These are phyloP conservation scores for Ustilago hordei DNA, from an alignment of 1,284 basidiomycete genomes.

Conservation along the genomic window DNA sequence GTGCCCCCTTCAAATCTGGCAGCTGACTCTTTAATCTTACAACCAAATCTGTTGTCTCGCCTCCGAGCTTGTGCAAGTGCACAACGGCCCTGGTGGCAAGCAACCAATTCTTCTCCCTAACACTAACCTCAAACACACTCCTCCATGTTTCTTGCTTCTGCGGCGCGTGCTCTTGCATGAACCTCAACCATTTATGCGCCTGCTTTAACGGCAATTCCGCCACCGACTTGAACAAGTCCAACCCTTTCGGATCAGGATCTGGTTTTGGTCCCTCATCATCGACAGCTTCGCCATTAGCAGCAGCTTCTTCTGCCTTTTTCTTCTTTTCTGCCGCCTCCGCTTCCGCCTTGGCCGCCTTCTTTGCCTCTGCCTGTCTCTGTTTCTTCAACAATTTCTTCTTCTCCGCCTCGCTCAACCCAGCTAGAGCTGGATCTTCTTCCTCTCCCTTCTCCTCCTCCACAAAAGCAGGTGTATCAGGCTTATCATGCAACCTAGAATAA, in stretches of 20 bases:
- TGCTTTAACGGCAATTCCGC: slow-evolving; percentile 76
- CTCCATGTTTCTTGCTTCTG: slow-evolving; percentile 80
- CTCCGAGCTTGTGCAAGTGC: slow-evolving; percentile 75
- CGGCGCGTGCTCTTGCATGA: slow-evolving; percentile 73
- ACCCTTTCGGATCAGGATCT: slow-evolving; percentile 69
- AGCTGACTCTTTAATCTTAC: slow-evolving; percentile 75
- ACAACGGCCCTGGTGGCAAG: slow-evolving; percentile 81
- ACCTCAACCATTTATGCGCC: slow-evolving; percentile 80
- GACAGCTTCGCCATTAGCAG: slow-evolving; percentile 71
- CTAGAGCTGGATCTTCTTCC: slow-evolving; percentile 20
- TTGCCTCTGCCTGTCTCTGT: slow-evolving; percentile 40
- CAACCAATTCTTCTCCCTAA: slow-evolving; percentile 81
- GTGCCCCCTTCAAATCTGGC: slow-evolving; percentile 34
- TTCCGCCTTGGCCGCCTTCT: slow-evolving; percentile 28
- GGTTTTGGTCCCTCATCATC: slow-evolving; percentile 80
- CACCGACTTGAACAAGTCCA: slow-evolving; percentile 33
- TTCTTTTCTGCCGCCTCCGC: slow-evolving; percentile 32
- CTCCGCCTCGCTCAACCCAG: slow-evolving; percentile 26
- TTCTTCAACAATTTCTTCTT: slow-evolving; percentile 52
- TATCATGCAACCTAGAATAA: slow-evolving; percentile 73
- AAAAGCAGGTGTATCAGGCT: slow-evolving; percentile 65
- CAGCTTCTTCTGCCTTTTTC: slow-evolving; percentile 40
- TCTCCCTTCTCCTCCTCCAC: slow-evolving; percentile 55
- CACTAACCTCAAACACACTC: slow-evolving; percentile 82
- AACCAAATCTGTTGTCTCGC: slow-evolving; percentile 78